Conservation (phyloP, 805 yeast genomes). For the Hanseniaspora valbyensis region DNA sequence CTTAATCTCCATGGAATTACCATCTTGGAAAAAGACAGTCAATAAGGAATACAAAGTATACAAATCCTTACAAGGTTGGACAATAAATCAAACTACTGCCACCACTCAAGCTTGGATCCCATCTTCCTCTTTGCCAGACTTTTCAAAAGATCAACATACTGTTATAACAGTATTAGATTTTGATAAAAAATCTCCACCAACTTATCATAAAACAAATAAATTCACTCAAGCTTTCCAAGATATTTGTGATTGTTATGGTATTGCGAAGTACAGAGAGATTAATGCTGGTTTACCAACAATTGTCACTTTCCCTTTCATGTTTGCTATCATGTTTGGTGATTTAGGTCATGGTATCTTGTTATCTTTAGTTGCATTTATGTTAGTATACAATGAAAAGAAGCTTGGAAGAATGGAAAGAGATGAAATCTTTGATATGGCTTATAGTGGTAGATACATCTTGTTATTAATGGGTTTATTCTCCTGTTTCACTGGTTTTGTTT, state of each 20-base stretch:
- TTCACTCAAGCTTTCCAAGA: conserved; percentile 59
- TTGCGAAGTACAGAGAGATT: conserved; percentile 63
- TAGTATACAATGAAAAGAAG: conserved; percentile 45
- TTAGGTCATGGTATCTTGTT: conserved; percentile 65
- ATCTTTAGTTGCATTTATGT: conserved; percentile 41
- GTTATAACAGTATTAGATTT: conserved; percentile 46
- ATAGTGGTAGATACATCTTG: conserved; percentile 56
- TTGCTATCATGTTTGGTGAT: conserved; percentile 78
- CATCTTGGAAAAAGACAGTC: conserved; percentile 45
- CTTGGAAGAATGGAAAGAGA: conserved; percentile 50
- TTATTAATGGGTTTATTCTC: conserved; percentile 63
- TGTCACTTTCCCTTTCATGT: conserved; percentile 70
- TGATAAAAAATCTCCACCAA: conserved; percentile 58
- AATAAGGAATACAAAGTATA: conserved; percentile 49
- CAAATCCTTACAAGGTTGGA: conserved; percentile 36
- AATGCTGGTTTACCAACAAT: conserved; percentile 67
- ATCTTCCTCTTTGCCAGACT: conserved; percentile 36
- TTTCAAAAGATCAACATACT: conserved; percentile 33
- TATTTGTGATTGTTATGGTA: conserved; percentile 68
- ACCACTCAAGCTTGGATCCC: conserved; percentile 75
- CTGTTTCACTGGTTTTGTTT: conserved; percentile 61
- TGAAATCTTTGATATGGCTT: conserved; percentile 72
- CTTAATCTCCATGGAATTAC: conserved; percentile 51
- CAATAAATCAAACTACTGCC: conserved; percentile 40
- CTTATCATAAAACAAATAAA: conserved; percentile 58